Evolutionary conservation across 2,329 filamentous ascomycete species (phyloP).

Genomic region (Thermoascus crustaceus): DNA sequence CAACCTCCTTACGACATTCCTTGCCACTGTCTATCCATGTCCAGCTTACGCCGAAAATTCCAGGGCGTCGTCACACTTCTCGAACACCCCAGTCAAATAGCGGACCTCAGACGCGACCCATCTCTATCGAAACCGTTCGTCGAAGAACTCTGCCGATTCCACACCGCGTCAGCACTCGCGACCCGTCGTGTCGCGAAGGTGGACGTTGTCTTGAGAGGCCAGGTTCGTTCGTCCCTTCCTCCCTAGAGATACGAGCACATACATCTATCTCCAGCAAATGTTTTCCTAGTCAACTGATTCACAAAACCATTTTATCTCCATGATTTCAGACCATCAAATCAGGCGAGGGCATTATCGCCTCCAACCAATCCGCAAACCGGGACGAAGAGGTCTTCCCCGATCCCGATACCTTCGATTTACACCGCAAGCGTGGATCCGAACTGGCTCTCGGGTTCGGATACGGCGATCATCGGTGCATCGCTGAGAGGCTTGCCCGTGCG

Average conservation of each 20-base stretch:
- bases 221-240: no score
- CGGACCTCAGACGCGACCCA: slow-evolving; percentile 34
- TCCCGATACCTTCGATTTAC: slow-evolving; percentile 39
- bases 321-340: slow-evolving; percentile 28
- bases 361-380: slow-evolving; percentile 42
- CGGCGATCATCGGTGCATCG: slow-evolving; percentile 41
- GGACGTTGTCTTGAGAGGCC: slow-evolving; percentile 38
- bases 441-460: slow-evolving; percentile 40
- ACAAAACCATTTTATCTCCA: no score
- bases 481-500: slow-evolving; percentile 36
- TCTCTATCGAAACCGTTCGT: slow-evolving; percentile 35
- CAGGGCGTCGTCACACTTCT: slow-evolving; percentile 40
- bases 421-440: slow-evolving; percentile 28
- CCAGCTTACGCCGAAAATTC: no score
- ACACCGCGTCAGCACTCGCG: slow-evolving; percentile 41
- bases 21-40: no score
- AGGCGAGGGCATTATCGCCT: slow-evolving; percentile 41
- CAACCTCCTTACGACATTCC: slow-evolving; percentile 2
- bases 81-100: slow-evolving; percentile 37
- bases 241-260: no score
- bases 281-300: no score
- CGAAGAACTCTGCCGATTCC: slow-evolving; percentile 43
- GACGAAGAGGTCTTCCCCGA: slow-evolving; percentile 39
- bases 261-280: no score
- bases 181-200: slow-evolving; percentile 43